These are phyloP conservation scores for Phytophthora fragariae DNA, from an alignment of 352 stramenopile species.

Conservation along the genomic window DNA sequence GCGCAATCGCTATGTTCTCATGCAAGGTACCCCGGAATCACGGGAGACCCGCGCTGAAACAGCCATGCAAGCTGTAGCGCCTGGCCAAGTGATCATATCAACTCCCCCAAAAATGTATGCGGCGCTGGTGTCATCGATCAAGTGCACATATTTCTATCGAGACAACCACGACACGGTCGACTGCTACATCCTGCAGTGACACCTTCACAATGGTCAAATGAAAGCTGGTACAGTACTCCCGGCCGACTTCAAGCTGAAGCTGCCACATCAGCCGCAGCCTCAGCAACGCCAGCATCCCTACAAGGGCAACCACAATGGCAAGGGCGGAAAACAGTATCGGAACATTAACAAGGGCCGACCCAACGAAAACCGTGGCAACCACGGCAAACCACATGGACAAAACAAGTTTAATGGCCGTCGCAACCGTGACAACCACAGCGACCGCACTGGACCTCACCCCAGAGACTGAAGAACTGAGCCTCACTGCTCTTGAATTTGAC, in stretches of 20 bases:
- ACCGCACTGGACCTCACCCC: slow-evolving; percentile 18
- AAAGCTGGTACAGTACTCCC: slow-evolving; percentile 25
- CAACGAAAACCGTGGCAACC: neutral
- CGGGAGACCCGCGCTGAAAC: slow-evolving; percentile 12
- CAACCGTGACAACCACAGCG: neutral
- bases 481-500: neutral
- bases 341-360: neutral
- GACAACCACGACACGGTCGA: slow-evolving; percentile 23
- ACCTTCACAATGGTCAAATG: slow-evolving; percentile 16
- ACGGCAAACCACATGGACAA: neutral
- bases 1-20: slow-evolving; percentile 16
- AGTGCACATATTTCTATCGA: slow-evolving; percentile 18
- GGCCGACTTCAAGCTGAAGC: slow-evolving; percentile 24
- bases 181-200: slow-evolving; percentile 23
- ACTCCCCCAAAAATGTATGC: neutral
- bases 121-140: slow-evolving; percentile 1
- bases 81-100: neutral
- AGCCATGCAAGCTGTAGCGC: slow-evolving; percentile 1
- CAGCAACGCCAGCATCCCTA: slow-evolving; percentile 3
- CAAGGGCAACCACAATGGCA: slow-evolving; percentile 5
- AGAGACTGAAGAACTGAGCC: neutral
- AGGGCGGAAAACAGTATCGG: neutral
- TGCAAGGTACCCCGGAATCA: slow-evolving; percentile 20
- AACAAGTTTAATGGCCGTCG: slow-evolving; percentile 16
- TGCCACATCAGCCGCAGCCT: neutral